Evolutionary conservation across 768 basidiomycete genomes (phyloP), one percentile per base, ranked within the genome.

Genomic region (Boletus tylopilopsis): DNA sequence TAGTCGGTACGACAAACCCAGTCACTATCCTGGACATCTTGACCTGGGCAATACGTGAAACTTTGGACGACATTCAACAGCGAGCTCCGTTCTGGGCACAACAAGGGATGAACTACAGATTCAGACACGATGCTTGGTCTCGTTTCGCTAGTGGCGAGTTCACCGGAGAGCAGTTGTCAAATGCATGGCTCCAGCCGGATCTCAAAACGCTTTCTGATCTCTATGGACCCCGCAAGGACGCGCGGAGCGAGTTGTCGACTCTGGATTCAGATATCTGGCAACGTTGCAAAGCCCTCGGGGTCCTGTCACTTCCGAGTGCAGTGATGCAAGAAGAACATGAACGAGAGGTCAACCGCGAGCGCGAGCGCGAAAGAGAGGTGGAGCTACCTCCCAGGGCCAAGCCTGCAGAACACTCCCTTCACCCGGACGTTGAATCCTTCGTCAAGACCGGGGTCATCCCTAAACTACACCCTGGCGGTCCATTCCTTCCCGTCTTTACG

Each of bases 321-420:
- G 52, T 44, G 23, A 53, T 73, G 53, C 68, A 70, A 29, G 74
- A 76, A 50, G 76, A 77, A 42, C 75, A 74, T 1, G 29, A 30
- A 30, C 29, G 29, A 13, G 29, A 30, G 29, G 29, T 30, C 11
- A 30, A 30, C 29, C 12, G 29, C 4, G 29, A 30, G 29, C 10
- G 11, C 13, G 29, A 30, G 29, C 29, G 29, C 13, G 29, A 49
- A 53, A 57, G 58, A 2, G 60, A 76, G 38, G 53, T 68, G 8
- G 60, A 74, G 54, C 58, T 71, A 18, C 70, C 73, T 18, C 59
- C 68, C 4, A 56, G 45, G 18, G 62, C 64, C 16, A 9, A 24
- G 6, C 45, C 64, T 9, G 59, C 45, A 74, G 49, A 1, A 15
- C 41, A 42, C 30, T 42, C 15, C 9, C 27, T 42, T 29, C 41